These are phyloP conservation scores for Hamamelis virginiana DNA, from an alignment of 164 flowering plant genomes.

Conservation along the genomic window DNA sequence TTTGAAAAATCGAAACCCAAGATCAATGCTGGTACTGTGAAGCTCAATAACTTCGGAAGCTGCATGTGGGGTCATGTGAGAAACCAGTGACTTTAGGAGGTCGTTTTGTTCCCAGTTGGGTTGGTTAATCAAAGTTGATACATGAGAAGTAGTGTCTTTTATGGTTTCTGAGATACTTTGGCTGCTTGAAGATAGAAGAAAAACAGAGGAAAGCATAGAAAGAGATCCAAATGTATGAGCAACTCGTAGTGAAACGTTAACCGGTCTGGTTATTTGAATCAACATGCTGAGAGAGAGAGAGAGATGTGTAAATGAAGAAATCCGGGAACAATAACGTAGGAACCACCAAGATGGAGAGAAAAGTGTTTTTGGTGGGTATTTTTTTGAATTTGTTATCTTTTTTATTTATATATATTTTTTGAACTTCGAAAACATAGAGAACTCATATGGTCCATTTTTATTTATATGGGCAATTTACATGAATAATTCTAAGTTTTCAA, in stretches of 20 bases:
- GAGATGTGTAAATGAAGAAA: no score
- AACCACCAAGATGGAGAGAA: no score
- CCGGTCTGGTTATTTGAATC: background rate
- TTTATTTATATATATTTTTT: no score
- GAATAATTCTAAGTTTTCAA: no score
- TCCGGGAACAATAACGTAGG: no score
- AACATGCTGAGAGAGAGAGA: constrained; percentile 17
- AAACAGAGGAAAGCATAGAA: no score
- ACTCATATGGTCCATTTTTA: no score
- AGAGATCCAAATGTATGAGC: background rate
- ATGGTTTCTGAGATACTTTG: background rate
- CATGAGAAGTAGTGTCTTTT: background rate
- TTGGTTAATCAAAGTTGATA: constrained; percentile 21
- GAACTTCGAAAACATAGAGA: no score
- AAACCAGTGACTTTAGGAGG: constrained; percentile 27
- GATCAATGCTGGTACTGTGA: constrained; percentile 10
- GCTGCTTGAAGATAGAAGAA: no score
- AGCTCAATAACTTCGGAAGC: constrained; percentile 26
- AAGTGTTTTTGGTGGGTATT: no score
- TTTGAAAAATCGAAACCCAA: constrained; percentile 23
- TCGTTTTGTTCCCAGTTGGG: constrained; percentile 28
- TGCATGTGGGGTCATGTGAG: constrained; percentile 28
- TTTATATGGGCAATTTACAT: no score
- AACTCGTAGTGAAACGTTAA: background rate
- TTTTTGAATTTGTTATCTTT: no score